Base-by-base conservation (phyloP, 441 rosid species). In the Omphalea diandra region DNA sequence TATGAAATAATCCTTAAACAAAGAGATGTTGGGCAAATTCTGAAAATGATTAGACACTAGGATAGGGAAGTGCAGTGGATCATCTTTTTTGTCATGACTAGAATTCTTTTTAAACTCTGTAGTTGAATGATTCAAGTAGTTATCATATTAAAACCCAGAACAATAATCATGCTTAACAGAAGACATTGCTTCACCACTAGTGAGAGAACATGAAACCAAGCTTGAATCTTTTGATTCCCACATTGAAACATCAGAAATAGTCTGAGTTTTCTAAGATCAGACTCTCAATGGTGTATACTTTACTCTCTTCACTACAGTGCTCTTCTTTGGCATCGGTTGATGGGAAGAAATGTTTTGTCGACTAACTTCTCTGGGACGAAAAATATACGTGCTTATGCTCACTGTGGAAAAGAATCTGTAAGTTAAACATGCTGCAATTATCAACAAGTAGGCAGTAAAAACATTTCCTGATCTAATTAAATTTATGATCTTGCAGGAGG, bases 291-390 rank as follows among this genome's bases (percentile, higher is more conserved):
- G 1, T 22, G 7, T 18, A 24, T 20, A 20, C 7, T 73, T 56
- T 75, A 56, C 64, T 73, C 61, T 80, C 76, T 69, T 55, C 26
- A 38, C 14, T 72, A 83, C 91, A 95, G 97, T 64, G 91, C 93
- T 76, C 96, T 95, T 77, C 88, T 93, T 26, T 95, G 98, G 98
- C 89, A 86, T 72, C 81, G 68, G 68, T 75, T 92, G 62, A 90
- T 95, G 98, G 97, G 98, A 76, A 84, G 83, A 77, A 80, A 84
- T 35, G 92, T 83, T 77, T 76, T 93, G 22, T 78, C 76, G 20
- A 83, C 98, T 26, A 88, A 62, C 78, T 90, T 89, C 77, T 80
- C 87, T 0, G 96, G 93, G 71, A 82, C 80, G 5, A 88, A 85
- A 35, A 90, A 82, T 64, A 82, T 89, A 32, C 87, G 95, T 4